Base-by-base conservation (phyloP, 257 asterid species). In the Pogostemon cablin region DNA sequence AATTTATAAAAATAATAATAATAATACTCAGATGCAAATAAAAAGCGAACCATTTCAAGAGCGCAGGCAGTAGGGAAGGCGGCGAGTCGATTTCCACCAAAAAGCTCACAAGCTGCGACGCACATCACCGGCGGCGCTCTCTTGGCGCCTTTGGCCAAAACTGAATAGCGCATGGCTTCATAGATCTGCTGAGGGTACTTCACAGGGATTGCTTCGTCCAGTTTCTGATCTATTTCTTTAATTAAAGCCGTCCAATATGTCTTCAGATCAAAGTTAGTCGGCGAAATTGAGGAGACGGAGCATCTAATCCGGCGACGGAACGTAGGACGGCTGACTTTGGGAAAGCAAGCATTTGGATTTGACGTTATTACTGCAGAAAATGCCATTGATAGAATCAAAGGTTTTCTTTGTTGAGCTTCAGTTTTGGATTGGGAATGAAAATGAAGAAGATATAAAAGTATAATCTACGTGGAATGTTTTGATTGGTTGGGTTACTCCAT, bases 31-130 rank as follows among this genome's bases (percentile, higher is more conserved):
- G 53, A 67, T 10, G 42, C 6, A 2, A 7, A 57, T 1, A 2
- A 56, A 34, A 64, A 2, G 38, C 70, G 41, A 35, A 95, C 99
- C 99, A 91, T 95, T 79, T 95, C 99, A 50, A 95, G 96, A 49
- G 98, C 99, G 75, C 99, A 95, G 77, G 98, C 99, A 48, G 96
- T 95, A 70, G 99, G 99, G 82, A 85, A 95, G 69, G 99, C 99
- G 64, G 95, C 93, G 41, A 81, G 78, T 43, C 98, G 95, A 68
- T 77, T 66, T 17, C 91, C 96, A 32, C 98, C 98, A 12, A 93
- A 85, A 70, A 93, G 89, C 83, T 93, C 96, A 80, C 96, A 93
- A 62, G 96, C 87, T 35, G 98, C 91, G 53, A 93, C 89, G 75
- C 98, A 93, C 98, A 93, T 90, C 59, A 92, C 90, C 7, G 97